Evolutionary conservation across 208 protist species (phyloP).

Genomic region (Trypanosoma melophagium): DNA sequence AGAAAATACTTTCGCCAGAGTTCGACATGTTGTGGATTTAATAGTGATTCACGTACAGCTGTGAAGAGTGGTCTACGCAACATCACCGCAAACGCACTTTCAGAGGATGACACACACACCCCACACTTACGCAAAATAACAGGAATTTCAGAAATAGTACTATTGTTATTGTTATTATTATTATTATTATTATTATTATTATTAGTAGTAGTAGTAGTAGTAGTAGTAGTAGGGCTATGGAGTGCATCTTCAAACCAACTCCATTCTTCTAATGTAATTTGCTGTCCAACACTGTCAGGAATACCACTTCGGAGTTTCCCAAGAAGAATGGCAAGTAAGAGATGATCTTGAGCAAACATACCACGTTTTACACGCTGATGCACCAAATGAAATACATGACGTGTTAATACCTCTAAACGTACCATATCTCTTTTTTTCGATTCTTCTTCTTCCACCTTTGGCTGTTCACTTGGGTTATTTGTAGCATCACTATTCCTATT

Average conservation of each 20-base stretch:
- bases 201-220: neutral
- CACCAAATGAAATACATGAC: slow-evolving; percentile 68
- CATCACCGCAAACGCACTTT: slow-evolving; percentile 41
- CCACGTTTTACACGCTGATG: slow-evolving; percentile 81
- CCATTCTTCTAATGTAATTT: slow-evolving; percentile 74
- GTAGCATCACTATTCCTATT: neutral
- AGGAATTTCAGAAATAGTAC: slow-evolving; percentile 7
- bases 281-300: slow-evolving; percentile 21
- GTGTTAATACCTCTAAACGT: slow-evolving; percentile 43
- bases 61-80: slow-evolving; percentile 59
- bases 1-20: slow-evolving; percentile 62
- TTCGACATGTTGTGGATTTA: slow-evolving; percentile 26
- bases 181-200: no score
- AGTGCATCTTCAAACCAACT: slow-evolving; percentile 44
- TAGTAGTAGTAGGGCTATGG: slow-evolving; percentile 1
- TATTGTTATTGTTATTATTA: neutral
- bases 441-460: slow-evolving; percentile 5
- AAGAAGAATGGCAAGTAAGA: slow-evolving; percentile 93
- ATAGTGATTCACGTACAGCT: slow-evolving; percentile 61
- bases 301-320: slow-evolving; percentile 89
- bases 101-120: slow-evolving; percentile 14
- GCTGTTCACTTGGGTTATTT: neutral
- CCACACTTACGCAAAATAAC: slow-evolving; percentile 21
- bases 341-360: slow-evolving; percentile 94
- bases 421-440: slow-evolving; percentile 29